Evolutionary conservation across 441 rosid genomes (phyloP), one percentile per base, ranked within the genome.

Genomic region (Kokia cookei): DNA sequence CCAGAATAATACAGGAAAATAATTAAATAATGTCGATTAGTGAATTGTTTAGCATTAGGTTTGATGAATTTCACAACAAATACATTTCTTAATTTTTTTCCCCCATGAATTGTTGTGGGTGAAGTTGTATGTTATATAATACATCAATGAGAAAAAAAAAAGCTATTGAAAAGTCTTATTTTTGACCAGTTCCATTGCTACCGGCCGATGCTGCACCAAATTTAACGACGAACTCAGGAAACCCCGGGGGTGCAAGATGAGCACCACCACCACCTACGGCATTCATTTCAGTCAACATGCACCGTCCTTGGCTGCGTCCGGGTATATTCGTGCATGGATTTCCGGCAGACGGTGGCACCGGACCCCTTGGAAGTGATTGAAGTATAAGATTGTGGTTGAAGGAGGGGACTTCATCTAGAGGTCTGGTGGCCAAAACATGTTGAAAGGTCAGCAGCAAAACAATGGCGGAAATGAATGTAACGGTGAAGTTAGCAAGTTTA

Each of bases 311-410:
- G 60, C 65, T 58, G 7, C 7, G 29, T 19, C 76, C 72, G 0
- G 89, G 90, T 17, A 79, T 77, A 71, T 79, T 13, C 0, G 88
- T 82, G 81, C 89, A 85, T 11, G 81, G 66, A 13, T 84, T 85
- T 9, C 74, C 45, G 0, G 37, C n/a, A 0, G 82, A 65, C 0
- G 84, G 74, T 10, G 89, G 82, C 75, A 84, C 87, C 2, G 79
- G 75, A 13, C 86, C 89, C 75, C 80, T 82, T 17, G 35, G 75
- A 7, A 86, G 86, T 17, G 87, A 80, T 32, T 82, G 84, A 10
- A 83, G 22, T 7, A 43, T 26, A 7, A 79, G 29, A 14, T 35
- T 51, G 2, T 11, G 60, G 64, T 55, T 29, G 42, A 26, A 22
- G 0, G 40, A 60, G 40, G 42, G 11, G 75, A 71, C 35, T 74